Conservation (phyloP, 2,329 filamentous ascomycete species). For the Tolypocladium pustulatum region DNA sequence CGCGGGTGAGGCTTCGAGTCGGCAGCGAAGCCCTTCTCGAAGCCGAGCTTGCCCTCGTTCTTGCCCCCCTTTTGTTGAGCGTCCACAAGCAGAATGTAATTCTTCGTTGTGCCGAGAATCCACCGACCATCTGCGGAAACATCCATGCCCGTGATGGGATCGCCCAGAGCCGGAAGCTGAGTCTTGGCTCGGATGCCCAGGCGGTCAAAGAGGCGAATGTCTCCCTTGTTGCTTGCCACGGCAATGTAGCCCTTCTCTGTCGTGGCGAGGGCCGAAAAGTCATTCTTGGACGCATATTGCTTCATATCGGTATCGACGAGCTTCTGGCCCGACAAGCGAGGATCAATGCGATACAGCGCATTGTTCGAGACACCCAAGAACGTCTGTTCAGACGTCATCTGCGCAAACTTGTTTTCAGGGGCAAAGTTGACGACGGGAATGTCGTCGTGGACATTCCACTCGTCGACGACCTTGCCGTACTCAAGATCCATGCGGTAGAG, state of each 20-base stretch:
- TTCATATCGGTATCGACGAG: slow-evolving; percentile 88
- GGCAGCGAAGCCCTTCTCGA: slow-evolving; percentile 86
- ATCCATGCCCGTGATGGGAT: slow-evolving; percentile 89
- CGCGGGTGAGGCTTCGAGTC: slow-evolving; percentile 89
- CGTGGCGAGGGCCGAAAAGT: slow-evolving; percentile 88
- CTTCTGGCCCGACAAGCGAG: slow-evolving; percentile 81
- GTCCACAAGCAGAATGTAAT: slow-evolving; percentile 90
- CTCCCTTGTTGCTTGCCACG: slow-evolving; percentile 94
- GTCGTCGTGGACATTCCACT: slow-evolving; percentile 97
- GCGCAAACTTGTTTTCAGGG: slow-evolving; percentile 94
- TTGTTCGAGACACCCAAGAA: slow-evolving; percentile 92
- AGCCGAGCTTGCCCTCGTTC: slow-evolving; percentile 96
- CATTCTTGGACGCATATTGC: slow-evolving; percentile 94
- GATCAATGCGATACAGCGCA: slow-evolving; percentile 86
- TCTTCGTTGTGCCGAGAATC: slow-evolving; percentile 88
- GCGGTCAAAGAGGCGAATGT: slow-evolving; percentile 92
- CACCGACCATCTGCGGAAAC: slow-evolving; percentile 92
- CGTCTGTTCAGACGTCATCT: slow-evolving; percentile 91
- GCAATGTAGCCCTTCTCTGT: slow-evolving; percentile 96
- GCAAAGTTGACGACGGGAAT: slow-evolving; percentile 88
- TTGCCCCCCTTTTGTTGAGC: slow-evolving; percentile 84
- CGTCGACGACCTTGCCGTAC: slow-evolving; percentile 94
- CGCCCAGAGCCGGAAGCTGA: slow-evolving; percentile 86
- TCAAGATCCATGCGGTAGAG: slow-evolving; percentile 97
- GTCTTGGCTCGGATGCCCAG: slow-evolving; percentile 97